Conservation (phyloP, 768 basidiomycete genomes). For the Infundibulicybe gibba region DNA sequence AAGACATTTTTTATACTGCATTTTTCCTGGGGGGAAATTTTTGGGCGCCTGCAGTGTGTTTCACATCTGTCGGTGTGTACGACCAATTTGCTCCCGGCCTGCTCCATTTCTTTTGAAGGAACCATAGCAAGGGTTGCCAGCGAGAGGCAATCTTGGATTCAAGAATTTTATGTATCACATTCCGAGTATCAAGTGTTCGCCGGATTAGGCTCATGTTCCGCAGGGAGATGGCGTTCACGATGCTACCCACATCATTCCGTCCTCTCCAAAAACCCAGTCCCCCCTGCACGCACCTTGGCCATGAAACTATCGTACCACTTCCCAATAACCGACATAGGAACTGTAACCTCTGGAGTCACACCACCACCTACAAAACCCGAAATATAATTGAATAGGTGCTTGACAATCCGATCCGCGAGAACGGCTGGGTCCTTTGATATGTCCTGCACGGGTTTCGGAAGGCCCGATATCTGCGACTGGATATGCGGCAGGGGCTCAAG, state of each 20-base stretch:
- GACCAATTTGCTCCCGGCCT: no score
- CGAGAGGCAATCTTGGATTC: no score
- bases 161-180: no score
- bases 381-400: constrained; percentile 73
- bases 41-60: no score
- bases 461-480: constrained; percentile 47
- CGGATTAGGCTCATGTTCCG: no score
- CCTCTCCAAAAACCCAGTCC: constrained; percentile 60
- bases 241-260: constrained; percentile 20
- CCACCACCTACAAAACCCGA: constrained; percentile 54
- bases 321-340: constrained; percentile 61
- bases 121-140: no score
- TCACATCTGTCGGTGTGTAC: no score
- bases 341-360: constrained; percentile 44
- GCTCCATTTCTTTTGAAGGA: no score
- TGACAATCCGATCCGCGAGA: constrained; percentile 67
- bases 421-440: constrained; percentile 42
- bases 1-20: no score
- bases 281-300: constrained; percentile 54
- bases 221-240: no score
- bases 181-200: no score
- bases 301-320: constrained; percentile 73
- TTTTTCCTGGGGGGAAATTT: no score
- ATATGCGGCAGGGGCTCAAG: constrained; percentile 73
- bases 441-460: constrained; percentile 30